Percentiles rank a stretch among this genome's conserved stretches.
Conservation (phyloP, 306 rosid species). For the Quercus robur region DNA sequence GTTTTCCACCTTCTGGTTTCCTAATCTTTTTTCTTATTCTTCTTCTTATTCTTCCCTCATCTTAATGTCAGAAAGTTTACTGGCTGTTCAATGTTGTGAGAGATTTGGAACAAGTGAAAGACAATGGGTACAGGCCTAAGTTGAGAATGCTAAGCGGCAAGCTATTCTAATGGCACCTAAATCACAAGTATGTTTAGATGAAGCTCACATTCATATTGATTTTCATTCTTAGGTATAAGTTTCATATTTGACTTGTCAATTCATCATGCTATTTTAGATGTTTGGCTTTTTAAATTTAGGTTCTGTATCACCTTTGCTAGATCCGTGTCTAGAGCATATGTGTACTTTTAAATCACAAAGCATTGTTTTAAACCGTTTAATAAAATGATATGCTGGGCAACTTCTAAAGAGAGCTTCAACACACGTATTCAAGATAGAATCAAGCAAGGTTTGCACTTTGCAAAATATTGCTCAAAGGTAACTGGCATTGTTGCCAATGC, state of each 20-base stretch:
- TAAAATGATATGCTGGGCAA: too few relatives aligned
- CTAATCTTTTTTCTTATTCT: background rate
- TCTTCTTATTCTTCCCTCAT: too few relatives aligned
- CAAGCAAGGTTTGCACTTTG: too few relatives aligned
- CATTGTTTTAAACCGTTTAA: too few relatives aligned
- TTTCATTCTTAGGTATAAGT: conserved; percentile 75
- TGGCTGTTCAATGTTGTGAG: conserved; percentile 20
- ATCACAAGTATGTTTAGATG: conserved; percentile 87
- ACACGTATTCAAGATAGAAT: too few relatives aligned
- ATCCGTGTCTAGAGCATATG: background rate
- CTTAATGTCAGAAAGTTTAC: conserved; percentile 8
- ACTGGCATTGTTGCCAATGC: too few relatives aligned
- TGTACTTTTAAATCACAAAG: background rate
- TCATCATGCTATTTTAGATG: conserved; percentile 15
- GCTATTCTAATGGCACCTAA: conserved; percentile 75
- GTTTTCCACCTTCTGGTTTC: background rate
- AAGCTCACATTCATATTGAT: conserved; percentile 95
- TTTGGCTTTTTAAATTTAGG: conserved; percentile 8
- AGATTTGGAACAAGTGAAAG: conserved; percentile 99
- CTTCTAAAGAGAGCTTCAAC: too few relatives aligned
- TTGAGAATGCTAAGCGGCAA: conserved; percentile 93
- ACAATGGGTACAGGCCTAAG: conserved; percentile 99
- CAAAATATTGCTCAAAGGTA: too few relatives aligned
- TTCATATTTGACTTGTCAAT: conserved; percentile 12
- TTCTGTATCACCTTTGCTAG: background rate